Evolutionary conservation across 108 stramenopile genomes (phyloP), one percentile per base, ranked within the genome.

Genomic region (Nitzschia sp.): DNA sequence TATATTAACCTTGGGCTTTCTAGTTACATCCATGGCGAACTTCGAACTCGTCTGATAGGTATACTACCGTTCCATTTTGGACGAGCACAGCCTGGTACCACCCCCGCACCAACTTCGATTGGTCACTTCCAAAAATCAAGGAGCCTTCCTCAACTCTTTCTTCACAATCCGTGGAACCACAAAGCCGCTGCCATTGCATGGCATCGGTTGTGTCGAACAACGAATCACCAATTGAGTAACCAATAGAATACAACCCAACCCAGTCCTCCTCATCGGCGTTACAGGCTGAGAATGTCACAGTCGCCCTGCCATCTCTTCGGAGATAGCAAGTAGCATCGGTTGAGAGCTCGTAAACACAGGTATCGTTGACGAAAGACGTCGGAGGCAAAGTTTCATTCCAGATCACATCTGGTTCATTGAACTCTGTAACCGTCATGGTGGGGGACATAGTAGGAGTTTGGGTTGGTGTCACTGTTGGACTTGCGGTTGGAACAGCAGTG

Each of bases 171-270:
- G 6, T 8, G 43, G 17, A 8, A 0, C 61, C 61, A 20, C 61
- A 62, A 10, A 39, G 19, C 17, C 43, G 61, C 3, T 20, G 17
- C 61, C 61, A 62, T 14, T 10, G 15, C 12, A 22, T 22, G 14
- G 43, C 43, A 20, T 44, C 43, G 17, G 1, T 39, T 12, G 19
- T 10, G 10, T 37, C 10, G 22, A 42, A 22, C 20, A 22, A 37
- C 0, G 8, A 14, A 22, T 17, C 37, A 20, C 43, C 61, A 10
- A 62, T 44, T 12, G 20, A 26, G 26, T 39, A 52, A 29, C 29
- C 51, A 8, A 46, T 26, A 8, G 42, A 15, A 44, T 29, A 65
- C 37, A 65, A 22, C 2, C 64, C 64, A 8, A 65, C 52, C 64
- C 50, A 65, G 15, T 37, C 64, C 1, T 1, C 25, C 37, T 1